A percentile compares a stretch with the other conserved stretches of the same genome.
Conservation (phyloP, 1,284 basidiomycete genomes). For the Ganoderma boninense region DNA sequence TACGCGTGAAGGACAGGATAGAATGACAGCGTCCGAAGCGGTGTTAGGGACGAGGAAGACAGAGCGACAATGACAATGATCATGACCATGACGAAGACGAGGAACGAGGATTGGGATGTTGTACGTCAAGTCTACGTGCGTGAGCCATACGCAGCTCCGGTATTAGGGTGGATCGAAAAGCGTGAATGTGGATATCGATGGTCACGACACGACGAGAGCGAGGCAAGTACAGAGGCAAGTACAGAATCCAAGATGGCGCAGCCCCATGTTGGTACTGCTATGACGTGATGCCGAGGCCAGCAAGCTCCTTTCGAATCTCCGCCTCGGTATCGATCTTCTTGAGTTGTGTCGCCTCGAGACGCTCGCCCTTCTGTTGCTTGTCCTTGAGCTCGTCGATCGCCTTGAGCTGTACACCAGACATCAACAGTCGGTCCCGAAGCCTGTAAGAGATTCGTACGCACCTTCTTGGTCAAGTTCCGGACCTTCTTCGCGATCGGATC, state of each 20-base stretch:
- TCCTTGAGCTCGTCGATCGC: slow-evolving; percentile 96
- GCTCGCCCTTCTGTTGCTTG: slow-evolving; percentile 86
- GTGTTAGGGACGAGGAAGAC: neutral
- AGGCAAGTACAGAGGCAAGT: neutral
- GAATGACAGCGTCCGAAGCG: neutral
- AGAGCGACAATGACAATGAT: neutral
- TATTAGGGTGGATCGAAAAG: neutral
- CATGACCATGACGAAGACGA: neutral
- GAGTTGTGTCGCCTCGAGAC: slow-evolving; percentile 91
- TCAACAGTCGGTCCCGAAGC: neutral
- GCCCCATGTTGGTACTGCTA: slow-evolving; percentile 22
- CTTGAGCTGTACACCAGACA: slow-evolving; percentile 70
- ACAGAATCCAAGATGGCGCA: neutral
- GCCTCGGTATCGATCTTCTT: slow-evolving; percentile 94
- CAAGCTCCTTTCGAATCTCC: slow-evolving; percentile 85
- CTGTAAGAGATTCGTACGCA: slow-evolving; percentile 9
- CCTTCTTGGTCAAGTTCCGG: slow-evolving; percentile 94
- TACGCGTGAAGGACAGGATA: slow-evolving; percentile 6
- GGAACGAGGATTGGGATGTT: neutral
- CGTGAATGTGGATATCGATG: neutral
- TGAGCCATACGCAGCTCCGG: neutral
- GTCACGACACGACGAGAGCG: neutral
- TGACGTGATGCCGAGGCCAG: slow-evolving; percentile 47
- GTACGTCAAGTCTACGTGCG: neutral
- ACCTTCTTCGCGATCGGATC: slow-evolving; percentile 92